A percentile compares a stretch with the other conserved stretches of the same genome.
These are phyloP conservation scores for Massariosphaeria phaeospora DNA, from an alignment of 495 filamentous ascomycete genomes.

Conservation along the genomic window DNA sequence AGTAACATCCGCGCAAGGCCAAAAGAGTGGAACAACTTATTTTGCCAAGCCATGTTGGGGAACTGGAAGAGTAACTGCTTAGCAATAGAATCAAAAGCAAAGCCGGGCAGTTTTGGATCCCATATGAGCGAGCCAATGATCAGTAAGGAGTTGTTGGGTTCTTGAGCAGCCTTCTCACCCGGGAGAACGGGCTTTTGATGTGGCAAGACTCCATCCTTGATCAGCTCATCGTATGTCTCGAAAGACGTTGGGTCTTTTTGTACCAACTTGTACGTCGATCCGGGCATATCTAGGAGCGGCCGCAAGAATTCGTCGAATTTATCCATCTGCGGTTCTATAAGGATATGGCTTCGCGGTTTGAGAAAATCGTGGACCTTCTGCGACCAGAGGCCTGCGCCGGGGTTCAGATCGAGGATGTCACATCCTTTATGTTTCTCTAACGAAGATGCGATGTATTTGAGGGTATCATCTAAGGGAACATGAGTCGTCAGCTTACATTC, in stretches of 20 bases:
- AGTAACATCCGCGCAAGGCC: conserved; percentile 69
- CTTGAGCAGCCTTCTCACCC: conserved; percentile 34
- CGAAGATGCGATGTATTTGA: conserved; percentile 50
- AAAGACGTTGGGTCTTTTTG: conserved; percentile 48
- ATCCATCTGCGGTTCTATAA: conserved; percentile 55
- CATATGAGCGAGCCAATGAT: conserved; percentile 40
- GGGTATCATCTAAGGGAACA: conserved; percentile 36
- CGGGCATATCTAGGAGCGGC: conserved; percentile 54
- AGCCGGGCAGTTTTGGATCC: conserved; percentile 17
- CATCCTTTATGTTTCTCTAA: conserved; percentile 61
- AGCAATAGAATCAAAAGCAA: conserved; percentile 19
- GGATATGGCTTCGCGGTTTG: conserved; percentile 70
- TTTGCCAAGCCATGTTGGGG: conserved; percentile 42
- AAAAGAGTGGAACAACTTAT: conserved; percentile 52
- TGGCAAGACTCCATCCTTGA: conserved; percentile 47
- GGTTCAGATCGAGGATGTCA: conserved; percentile 81
- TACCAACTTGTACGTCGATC: conserved; percentile 51
- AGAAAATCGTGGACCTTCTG: conserved; percentile 66
- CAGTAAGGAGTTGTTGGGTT: conserved; percentile 62
- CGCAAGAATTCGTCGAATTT: conserved; percentile 51
- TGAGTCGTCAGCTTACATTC: conserved; percentile 42
- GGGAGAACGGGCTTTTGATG: conserved; percentile 42
- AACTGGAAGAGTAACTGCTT: conserved; percentile 40
- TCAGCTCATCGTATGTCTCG: conserved; percentile 47
- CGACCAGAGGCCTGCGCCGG: conserved; percentile 70